Evolutionary conservation across 352 stramenopile species (phyloP), one percentile per base, ranked within the genome.

Genomic region (Pythium aquatile): DNA sequence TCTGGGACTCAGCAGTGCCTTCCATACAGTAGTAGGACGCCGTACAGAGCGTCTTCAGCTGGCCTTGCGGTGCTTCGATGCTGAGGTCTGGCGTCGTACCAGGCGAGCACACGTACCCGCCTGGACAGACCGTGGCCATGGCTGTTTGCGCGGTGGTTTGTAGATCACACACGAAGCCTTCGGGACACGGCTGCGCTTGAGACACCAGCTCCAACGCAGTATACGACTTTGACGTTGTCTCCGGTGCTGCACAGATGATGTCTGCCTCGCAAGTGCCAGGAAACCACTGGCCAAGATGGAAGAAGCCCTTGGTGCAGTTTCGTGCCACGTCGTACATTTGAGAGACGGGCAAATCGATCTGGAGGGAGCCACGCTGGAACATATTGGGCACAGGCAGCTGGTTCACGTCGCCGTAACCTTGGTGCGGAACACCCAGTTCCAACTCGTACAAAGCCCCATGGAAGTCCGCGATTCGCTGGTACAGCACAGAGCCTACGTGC

Each of bases 211-310:
- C 68, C 1, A 29, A 51, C 1, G 56, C 46, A 14, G 51, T n/a
- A n/a, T 24, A 14, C 4, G 20, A 37, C 14, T 58, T 32, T 2
- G 57, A 42, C 10, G 24, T 55, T 20, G 73, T 75, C 47, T 90
- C 78, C 16, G 63, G 63, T 13, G 63, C 63, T 9, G 55, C 63
- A 69, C 97, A 99, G 39, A 99, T 98, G 3, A 97, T 70, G 73
- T 99, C 97, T 10, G 93, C 96, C 70, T 99, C 97, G 63, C 97
- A 99, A 16, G 95, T 98, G 2, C 97, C 97, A 14, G 89, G 88
- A 63, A 98, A 98, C 86, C 95, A 98, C 68, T 96, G 79, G 28
- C 93, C 88, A 28, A 86, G 63, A 46, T 89, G 76, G 35, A 91
- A 91, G 44, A 98, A 97, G 0, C 97, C 96, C 28, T 83, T 84